These are phyloP conservation scores for Paratrimastix pyriformis DNA, from an alignment of 78 protist genomes.

Conservation along the genomic window DNA sequence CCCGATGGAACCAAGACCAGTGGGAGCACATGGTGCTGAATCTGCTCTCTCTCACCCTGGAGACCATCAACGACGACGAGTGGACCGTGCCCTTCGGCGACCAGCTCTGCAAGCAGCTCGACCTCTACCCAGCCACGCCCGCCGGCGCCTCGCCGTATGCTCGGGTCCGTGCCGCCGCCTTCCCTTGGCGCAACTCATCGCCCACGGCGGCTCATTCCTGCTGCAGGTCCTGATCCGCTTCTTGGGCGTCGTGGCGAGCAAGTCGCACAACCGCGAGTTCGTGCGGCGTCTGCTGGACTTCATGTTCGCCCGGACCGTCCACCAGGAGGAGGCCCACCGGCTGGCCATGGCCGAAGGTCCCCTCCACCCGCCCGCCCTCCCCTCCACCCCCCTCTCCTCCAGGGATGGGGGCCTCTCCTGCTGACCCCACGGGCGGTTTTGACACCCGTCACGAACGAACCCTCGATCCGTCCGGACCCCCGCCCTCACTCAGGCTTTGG, in stretches of 20 bases:
- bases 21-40: conserved; percentile 49
- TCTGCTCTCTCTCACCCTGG: conserved; percentile 37
- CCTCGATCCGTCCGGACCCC: too few species aligned
- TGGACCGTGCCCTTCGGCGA: conserved; percentile 47
- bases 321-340: conserved; percentile 27
- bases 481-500: too few species aligned
- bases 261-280: conserved; percentile 40
- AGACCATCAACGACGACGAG: conserved; percentile 47
- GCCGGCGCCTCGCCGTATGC: too few species aligned
- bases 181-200: too few species aligned
- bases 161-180: too few species aligned
- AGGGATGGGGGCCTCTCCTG: too few species aligned
- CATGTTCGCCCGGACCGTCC: conserved; percentile 37
- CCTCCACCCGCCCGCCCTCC: too few species aligned
- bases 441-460: too few species aligned
- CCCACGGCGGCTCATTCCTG: conserved; percentile 22
- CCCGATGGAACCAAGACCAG: not conserved
- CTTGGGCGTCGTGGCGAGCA: conserved; percentile 42
- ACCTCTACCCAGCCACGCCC: too few species aligned
- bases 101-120: conserved; percentile 28
- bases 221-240: conserved; percentile 30
- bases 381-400: too few species aligned
- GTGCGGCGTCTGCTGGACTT: conserved; percentile 30
- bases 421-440: too few species aligned
- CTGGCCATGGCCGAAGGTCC: not conserved